Evolutionary conservation across 306 rosid genomes (phyloP).

Genomic region (Lupinus albus): DNA sequence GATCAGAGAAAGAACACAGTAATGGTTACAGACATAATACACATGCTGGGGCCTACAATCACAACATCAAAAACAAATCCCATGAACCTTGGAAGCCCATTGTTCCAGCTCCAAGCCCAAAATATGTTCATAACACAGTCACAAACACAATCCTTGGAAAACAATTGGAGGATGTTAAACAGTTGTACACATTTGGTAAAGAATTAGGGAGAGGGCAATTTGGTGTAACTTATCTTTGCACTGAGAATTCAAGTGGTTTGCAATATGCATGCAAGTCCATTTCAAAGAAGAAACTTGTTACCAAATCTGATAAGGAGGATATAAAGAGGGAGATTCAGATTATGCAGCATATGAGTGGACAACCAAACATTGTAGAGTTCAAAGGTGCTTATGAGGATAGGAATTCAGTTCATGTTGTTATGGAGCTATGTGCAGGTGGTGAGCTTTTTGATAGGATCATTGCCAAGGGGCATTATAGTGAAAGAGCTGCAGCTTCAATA

Average conservation of each 20-base stretch:
- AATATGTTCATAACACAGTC: constrained; percentile 34
- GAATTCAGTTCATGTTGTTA: constrained; percentile 73
- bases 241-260: constrained; percentile 66
- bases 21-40: constrained; percentile 47
- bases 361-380: constrained; percentile 87
- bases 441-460: constrained; percentile 87
- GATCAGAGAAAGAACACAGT: constrained; percentile 38
- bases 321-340: constrained; percentile 84
- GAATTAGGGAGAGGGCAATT: constrained; percentile 93
- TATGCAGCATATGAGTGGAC: constrained; percentile 96
- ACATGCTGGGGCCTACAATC: constrained; percentile 13
- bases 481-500: constrained; percentile 82
- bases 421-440: constrained; percentile 95
- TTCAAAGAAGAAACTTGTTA: constrained; percentile 78
- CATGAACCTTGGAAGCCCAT: constrained; percentile 50
- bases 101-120: constrained; percentile 47
- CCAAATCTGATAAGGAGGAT: constrained; percentile 70
- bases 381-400: constrained; percentile 84
- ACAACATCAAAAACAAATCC: constrained; percentile 46
- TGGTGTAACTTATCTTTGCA: constrained; percentile 81
- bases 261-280: constrained; percentile 84
- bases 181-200: constrained; percentile 62
- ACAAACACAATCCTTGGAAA: constrained; percentile 62
- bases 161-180: constrained; percentile 71
- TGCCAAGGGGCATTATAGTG: constrained; percentile 81